phyloP scores from a whole-genome alignment of 73 alveolate genomes.

The Paramecium tetraurelia region DNA sequence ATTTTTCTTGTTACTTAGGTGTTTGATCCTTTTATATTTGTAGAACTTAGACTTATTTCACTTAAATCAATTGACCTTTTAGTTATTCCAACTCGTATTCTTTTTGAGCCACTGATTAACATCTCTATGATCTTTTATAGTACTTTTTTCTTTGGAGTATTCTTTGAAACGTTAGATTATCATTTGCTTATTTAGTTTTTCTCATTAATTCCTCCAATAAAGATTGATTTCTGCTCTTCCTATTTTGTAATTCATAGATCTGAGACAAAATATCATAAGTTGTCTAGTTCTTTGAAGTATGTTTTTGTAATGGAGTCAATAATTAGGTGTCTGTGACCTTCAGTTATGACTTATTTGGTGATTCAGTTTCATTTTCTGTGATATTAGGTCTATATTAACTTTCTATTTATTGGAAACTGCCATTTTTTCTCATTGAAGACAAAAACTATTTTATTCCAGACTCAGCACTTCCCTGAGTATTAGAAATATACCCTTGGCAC shows the following conservation, averaged over 20 bases:
- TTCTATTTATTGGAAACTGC: constrained; percentile 8
- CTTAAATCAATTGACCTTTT: constrained; percentile 28
- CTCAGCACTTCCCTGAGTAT: constrained; percentile 7
- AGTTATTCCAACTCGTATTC: constrained; percentile 7
- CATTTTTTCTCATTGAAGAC: constrained; percentile 36
- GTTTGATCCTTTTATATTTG: neutral
- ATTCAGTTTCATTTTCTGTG: constrained; percentile 1
- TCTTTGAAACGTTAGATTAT: neutral
- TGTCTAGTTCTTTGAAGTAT: neutral
- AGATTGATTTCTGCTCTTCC: constrained; percentile 25
- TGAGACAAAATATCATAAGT: constrained; percentile 8
- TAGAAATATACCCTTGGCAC: neutral
- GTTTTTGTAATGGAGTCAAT: constrained; percentile 4
- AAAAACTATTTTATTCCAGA: constrained; percentile 10
- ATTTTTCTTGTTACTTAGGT: neutral
- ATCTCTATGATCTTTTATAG: constrained; percentile 3
- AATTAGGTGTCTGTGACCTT: neutral
- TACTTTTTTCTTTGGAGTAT: neutral
- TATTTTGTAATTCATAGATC: constrained; percentile 6
- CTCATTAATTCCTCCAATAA: constrained; percentile 37
- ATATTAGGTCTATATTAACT: neutral
- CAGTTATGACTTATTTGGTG: neutral
- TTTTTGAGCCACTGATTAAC: constrained; percentile 27
- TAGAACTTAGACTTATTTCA: neutral
- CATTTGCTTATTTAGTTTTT: constrained; percentile 29